A percentile compares a stretch with the other conserved stretches of the same genome.
Evolutionary conservation across 768 basidiomycete species (phyloP).

Genomic region (Lenzites betulinus): DNA sequence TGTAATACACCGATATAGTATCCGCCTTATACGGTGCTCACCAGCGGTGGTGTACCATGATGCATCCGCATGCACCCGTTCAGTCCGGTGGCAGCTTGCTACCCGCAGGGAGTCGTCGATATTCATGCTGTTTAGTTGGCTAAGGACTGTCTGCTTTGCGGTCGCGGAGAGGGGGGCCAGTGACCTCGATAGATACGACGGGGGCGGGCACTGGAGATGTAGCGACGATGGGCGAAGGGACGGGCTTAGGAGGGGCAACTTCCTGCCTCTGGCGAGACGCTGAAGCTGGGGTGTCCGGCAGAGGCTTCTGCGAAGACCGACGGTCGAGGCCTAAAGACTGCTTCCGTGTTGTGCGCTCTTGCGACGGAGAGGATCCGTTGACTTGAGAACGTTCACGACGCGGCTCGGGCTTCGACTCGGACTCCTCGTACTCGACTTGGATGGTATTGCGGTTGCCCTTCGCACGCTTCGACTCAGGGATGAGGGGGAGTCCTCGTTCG

Average conservation of each 20-base stretch:
- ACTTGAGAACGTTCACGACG: conserved; percentile 13
- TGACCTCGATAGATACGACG: conserved; percentile 35
- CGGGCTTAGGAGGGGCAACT: conserved; percentile 11
- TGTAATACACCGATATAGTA: background rate
- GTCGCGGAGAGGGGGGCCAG: conserved; percentile 38
- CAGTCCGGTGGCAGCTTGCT: too few species aligned
- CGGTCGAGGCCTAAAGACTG: conserved; percentile 21
- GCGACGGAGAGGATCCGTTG: conserved; percentile 8
- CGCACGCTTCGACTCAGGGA: conserved; percentile 49
- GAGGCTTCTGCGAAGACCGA: conserved; percentile 28
- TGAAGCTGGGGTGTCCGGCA: conserved; percentile 32
- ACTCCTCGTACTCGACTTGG: conserved; percentile 92
- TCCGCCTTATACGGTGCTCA: too few species aligned
- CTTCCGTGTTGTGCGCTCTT: conserved; percentile 21
- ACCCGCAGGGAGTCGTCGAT: too few species aligned
- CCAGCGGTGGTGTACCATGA: too few species aligned
- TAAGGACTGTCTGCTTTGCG: too few species aligned
- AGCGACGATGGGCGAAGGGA: background rate
- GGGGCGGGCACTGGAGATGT: conserved; percentile 25
- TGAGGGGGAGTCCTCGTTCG: too few species aligned
- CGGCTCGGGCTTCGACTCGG: conserved; percentile 31
- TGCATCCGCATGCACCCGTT: too few species aligned
- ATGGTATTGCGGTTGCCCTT: conserved; percentile 85
- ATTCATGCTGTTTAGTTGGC: too few species aligned
- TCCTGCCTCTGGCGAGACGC: conserved; percentile 14